Evolutionary conservation across 169 alveolate species (phyloP).

Genomic region (Plasmodium knowlesi): DNA sequence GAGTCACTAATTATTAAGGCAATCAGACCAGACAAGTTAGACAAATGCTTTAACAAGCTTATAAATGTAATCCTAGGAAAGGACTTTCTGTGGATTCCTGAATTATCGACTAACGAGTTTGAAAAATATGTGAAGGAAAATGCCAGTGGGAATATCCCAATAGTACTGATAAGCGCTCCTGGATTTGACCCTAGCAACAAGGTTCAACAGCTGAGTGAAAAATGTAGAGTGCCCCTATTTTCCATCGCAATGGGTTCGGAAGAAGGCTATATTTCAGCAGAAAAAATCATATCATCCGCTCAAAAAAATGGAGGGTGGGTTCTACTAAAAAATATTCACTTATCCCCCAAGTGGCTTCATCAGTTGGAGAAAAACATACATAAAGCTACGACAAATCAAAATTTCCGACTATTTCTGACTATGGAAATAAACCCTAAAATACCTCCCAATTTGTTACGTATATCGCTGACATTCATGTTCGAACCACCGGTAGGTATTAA

Average conservation of each 20-base stretch:
- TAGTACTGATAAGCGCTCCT: constrained; percentile 95
- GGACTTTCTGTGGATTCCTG: constrained; percentile 90
- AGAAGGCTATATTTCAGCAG: constrained; percentile 96
- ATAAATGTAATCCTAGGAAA: constrained; percentile 91
- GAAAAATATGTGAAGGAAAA: constrained; percentile 90
- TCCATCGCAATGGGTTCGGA: constrained; percentile 98
- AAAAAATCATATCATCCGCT: constrained; percentile 92
- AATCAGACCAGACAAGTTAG: constrained; percentile 96
- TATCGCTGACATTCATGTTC: constrained; percentile 94
- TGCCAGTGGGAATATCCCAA: constrained; percentile 92
- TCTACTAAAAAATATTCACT: constrained; percentile 97
- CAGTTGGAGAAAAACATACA: constrained; percentile 95
- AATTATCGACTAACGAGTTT: constrained; percentile 88
- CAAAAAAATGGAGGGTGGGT: constrained; percentile 97
- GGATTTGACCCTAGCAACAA: constrained; percentile 98
- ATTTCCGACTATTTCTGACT: constrained; percentile 96
- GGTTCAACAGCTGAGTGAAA: constrained; percentile 92
- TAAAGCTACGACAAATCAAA: constrained; percentile 88
- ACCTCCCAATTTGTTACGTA: constrained; percentile 94
- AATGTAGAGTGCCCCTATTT: constrained; percentile 86
- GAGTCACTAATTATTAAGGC: constrained; percentile 87
- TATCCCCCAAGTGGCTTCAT: constrained; percentile 96
- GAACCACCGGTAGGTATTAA: constrained; percentile 98
- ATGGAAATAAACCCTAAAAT: constrained; percentile 95
- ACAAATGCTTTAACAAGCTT: constrained; percentile 85